Evolutionary conservation across 1,284 basidiomycete genomes (phyloP), one percentile per base, ranked within the genome.

Genomic region (Boletus sp.): DNA sequence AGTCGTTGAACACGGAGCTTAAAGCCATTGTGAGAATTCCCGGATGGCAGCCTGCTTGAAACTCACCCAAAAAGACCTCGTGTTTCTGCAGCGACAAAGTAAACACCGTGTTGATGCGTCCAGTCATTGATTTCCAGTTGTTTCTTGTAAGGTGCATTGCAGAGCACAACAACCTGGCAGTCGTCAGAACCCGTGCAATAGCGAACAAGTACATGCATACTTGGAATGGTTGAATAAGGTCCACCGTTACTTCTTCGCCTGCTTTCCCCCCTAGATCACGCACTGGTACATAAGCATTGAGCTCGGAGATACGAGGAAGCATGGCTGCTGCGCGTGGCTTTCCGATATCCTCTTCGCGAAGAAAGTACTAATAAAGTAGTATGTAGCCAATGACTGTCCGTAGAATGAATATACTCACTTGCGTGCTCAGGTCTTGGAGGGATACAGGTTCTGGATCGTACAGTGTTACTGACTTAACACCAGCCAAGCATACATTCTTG

Each of bases 221-320:
- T 72, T 95, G 92, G 70, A 88, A 95, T n/a, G 84, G 84, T 65
- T 85, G 80, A 57, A 95, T 77, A 63, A 89, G 73, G 54, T 94
- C 88, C 22, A 87, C 73, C 0, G 82, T 82, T 57, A 96, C 81
- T 46, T 81, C 78, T 60, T 91, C 80, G 25, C 91, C 81, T 46
- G 82, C 60, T 51, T 72, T 63, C 48, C 91, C 85, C 56, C 81
- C 78, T 50, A 92, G 73, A 69, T 88, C 77, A 37, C 88, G 83
- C 49, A 99, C 88, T 40, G 95, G 96, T 3, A 98, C 95, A 66
- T 99, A 99, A 13, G 90, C 80, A 67, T 99, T 99, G 50, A 99
- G 76, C 69, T 99, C 96, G 26, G 94, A 86, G 41, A 99, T 76
- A 48, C 96, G 83, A n/a, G 91, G 84, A 41, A 87, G 80, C 14